Evolutionary conservation across 805 yeast species (phyloP).

Genomic region (Ascoidea tarda): DNA sequence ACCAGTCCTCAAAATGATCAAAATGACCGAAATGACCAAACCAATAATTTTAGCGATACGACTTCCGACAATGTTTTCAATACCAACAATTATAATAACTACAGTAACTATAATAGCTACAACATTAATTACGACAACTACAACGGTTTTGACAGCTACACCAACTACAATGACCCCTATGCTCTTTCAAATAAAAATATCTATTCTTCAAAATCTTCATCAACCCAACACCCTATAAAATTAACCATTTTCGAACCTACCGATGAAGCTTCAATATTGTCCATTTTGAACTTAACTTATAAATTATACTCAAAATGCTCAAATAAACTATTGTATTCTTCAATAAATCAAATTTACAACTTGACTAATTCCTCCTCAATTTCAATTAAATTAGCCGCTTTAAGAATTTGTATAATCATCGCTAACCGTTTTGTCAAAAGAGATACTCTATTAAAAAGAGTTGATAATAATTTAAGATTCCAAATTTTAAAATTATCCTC

Average conservation of each 20-base stretch:
- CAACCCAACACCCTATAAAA: conserved; percentile 47
- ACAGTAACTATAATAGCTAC: too few species aligned
- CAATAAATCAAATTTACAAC: conserved; percentile 24
- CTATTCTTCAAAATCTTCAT: conserved; percentile 17
- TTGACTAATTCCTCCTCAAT: conserved; percentile 1
- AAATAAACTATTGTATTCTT: conserved; percentile 33
- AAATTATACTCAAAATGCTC: conserved; percentile 43
- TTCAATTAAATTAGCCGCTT: neutral
- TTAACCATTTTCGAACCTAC: conserved; percentile 22
- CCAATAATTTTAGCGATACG: conserved; percentile 32
- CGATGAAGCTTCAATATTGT: conserved; percentile 8
- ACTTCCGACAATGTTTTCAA: too few species aligned
- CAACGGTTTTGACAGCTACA: conserved; percentile 28
- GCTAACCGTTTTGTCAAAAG: conserved; percentile 16
- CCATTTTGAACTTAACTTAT: conserved; percentile 37
- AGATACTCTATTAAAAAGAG: conserved; percentile 9
- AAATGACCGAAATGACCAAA: conserved; percentile 21
- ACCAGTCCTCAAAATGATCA: neutral
- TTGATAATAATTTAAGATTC: conserved; percentile 22
- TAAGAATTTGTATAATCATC: conserved; percentile 8
- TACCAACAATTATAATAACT: neutral
- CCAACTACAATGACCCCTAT: conserved; percentile 30
- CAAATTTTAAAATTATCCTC: conserved; percentile 39
- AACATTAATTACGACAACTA: too few species aligned
- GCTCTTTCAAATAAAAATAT: too few species aligned